Conservation (phyloP, 1,284 basidiomycete genomes). For the Apiotrichum brassicae region DNA sequence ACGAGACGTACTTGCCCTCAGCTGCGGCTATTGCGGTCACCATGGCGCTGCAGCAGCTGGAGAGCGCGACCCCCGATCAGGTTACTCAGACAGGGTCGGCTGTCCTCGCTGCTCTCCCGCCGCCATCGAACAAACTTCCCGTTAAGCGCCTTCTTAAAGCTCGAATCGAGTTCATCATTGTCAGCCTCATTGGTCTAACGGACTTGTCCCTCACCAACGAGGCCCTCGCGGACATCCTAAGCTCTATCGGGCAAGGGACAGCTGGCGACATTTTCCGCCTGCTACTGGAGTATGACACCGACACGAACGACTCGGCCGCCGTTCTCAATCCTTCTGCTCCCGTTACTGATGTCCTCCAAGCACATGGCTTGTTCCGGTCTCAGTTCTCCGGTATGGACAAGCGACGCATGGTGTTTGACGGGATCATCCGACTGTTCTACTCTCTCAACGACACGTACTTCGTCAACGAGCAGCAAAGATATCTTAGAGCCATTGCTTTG, state of each 20-base stretch:
- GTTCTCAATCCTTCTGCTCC: constrained; percentile 5
- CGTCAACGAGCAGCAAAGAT: constrained; percentile 75
- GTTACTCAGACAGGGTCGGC: not conserved
- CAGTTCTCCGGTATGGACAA: constrained; percentile 3
- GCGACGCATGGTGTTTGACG: constrained; percentile 59
- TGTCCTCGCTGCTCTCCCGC: not conserved
- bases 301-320: not conserved
- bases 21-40: constrained; percentile 23
- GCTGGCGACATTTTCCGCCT: constrained; percentile 1
- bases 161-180: constrained; percentile 20
- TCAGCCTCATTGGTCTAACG: constrained; percentile 20
- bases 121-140: not conserved
- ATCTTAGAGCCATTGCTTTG: constrained; percentile 66
- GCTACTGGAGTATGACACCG: constrained; percentile 8
- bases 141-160: not conserved
- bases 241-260: not conserved
- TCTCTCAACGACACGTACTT: constrained; percentile 63
- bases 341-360: constrained; percentile 2
- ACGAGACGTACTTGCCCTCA: constrained; percentile 17
- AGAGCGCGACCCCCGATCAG: not conserved
- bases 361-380: constrained; percentile 7
- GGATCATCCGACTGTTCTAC: constrained; percentile 66
- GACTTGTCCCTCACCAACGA: constrained; percentile 11
- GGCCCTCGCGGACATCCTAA: not conserved
- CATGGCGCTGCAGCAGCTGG: not conserved